Percentiles rank a stretch among this genome's conserved stretches.
Conservation (phyloP, 305 asterid genomes). For the Plantago coronopus region DNA sequence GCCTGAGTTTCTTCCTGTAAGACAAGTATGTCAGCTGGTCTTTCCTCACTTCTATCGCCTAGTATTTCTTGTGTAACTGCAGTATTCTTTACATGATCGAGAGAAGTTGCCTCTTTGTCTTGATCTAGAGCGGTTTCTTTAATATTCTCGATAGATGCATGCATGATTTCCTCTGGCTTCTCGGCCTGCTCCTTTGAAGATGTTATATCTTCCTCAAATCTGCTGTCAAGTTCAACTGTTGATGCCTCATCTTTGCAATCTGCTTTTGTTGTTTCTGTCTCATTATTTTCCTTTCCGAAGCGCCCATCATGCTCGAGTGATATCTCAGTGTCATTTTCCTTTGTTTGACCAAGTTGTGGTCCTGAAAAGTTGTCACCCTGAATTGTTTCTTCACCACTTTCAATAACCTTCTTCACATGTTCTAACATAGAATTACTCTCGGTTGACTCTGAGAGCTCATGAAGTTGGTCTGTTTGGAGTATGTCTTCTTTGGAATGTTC, state of each 20-base stretch:
- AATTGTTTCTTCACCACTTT: not conserved
- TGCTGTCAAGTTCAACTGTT: constrained; percentile 5
- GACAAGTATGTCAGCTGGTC: not conserved
- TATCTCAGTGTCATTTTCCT: constrained; percentile 20
- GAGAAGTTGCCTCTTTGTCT: not conserved
- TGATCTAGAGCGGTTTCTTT: not conserved
- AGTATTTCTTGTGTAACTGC: constrained; percentile 11
- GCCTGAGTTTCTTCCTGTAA: constrained; percentile 5
- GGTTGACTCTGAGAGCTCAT: not conserved
- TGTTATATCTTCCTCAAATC: constrained; percentile 16
- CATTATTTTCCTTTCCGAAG: not conserved
- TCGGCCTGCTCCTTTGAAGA: constrained; percentile 25
- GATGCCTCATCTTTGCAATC: constrained; percentile 25
- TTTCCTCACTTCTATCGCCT: constrained; percentile 6
- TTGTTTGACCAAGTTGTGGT: constrained; percentile 16
- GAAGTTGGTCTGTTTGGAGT: not conserved
- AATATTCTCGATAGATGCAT: constrained; percentile 9
- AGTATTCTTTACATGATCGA: not conserved
- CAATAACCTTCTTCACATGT: not conserved
- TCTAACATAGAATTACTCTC: not conserved
- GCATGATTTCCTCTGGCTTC: constrained; percentile 24
- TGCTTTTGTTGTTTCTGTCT: constrained; percentile 25
- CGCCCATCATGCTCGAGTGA: not conserved
- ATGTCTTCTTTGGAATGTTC: not conserved
- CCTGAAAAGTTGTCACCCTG: not conserved